These are phyloP conservation scores for Phytophthora rubi DNA, from an alignment of 352 stramenopile genomes.

Conservation along the genomic window DNA sequence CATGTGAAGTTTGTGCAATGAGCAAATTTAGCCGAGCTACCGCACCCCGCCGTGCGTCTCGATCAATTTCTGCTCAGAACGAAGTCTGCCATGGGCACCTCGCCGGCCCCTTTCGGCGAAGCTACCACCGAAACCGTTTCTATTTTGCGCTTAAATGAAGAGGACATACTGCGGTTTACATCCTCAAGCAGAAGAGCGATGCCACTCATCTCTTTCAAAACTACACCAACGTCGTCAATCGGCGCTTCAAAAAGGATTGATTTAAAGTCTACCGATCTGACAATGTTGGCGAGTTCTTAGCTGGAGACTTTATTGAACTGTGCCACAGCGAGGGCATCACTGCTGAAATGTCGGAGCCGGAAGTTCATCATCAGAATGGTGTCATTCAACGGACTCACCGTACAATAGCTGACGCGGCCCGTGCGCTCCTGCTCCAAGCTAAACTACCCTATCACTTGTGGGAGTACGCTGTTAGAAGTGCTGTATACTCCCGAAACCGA, in stretches of 20 bases:
- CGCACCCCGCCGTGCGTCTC: not conserved
- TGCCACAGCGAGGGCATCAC: slow-evolving; percentile 5
- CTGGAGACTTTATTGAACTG: not conserved
- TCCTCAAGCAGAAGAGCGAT: slow-evolving; percentile 16
- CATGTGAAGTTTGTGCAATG: not conserved
- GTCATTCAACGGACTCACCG: slow-evolving; percentile 9
- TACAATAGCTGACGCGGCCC: not conserved
- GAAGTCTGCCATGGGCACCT: slow-evolving; percentile 18
- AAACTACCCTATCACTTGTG: not conserved
- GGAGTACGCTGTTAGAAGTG: slow-evolving; percentile 16
- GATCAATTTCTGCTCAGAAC: not conserved
- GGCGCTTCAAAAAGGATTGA: not conserved
- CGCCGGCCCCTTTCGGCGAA: not conserved
- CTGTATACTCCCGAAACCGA: not conserved
- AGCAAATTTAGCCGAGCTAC: not conserved
- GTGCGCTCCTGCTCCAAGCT: slow-evolving; percentile 1
- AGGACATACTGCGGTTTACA: slow-evolving; percentile 11
- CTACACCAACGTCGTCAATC: slow-evolving; percentile 15
- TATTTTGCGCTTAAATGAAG: slow-evolving; percentile 10
- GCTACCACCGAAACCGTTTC: slow-evolving; percentile 19
- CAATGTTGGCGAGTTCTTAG: slow-evolving; percentile 15
- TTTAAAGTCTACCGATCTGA: slow-evolving; percentile 11
- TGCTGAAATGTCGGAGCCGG: slow-evolving; percentile 9
- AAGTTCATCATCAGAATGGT: slow-evolving; percentile 17
- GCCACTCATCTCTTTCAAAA: not conserved